Evolutionary conservation across 78 protist genomes (phyloP).

Genomic region (Kipferlia bialata): DNA sequence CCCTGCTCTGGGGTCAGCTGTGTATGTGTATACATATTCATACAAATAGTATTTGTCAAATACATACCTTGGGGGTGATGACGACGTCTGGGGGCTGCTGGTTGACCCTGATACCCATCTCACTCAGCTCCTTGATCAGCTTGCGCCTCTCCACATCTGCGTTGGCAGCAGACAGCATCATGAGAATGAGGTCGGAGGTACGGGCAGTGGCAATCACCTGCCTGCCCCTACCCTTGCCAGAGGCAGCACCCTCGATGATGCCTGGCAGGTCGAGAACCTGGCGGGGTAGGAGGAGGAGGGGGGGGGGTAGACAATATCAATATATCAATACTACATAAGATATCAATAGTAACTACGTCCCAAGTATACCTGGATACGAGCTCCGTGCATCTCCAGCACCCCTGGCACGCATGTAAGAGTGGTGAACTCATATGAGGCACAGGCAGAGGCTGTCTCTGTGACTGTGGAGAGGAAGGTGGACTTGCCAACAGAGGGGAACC

Average conservation of each 20-base stretch:
- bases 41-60: no score
- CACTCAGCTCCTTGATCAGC: constrained; percentile 83
- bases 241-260: constrained; percentile 93
- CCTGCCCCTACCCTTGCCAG: constrained; percentile 95
- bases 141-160: constrained; percentile 73
- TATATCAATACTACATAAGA: no score
- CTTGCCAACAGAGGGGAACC: no score
- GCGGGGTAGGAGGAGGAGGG: no score
- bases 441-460: constrained; percentile 52
- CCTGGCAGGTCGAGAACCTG: constrained; percentile 81
- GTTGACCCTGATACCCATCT: constrained; percentile 96
- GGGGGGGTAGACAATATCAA: no score
- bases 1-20: no score
- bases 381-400: constrained; percentile 10
- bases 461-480: constrained; percentile 34
- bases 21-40: no score
- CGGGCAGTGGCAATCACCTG: constrained; percentile 85
- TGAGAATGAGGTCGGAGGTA: constrained; percentile 81
- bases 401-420: constrained; percentile 77
- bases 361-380: constrained; percentile 44
- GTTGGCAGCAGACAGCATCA: constrained; percentile 82
- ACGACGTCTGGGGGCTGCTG: constrained; percentile 73
- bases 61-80: constrained; percentile 67
- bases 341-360: no score
- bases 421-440: constrained; percentile 69